phyloP scores from a whole-genome alignment of 116 monocot genomes.

The Posidonia oceanica region DNA sequence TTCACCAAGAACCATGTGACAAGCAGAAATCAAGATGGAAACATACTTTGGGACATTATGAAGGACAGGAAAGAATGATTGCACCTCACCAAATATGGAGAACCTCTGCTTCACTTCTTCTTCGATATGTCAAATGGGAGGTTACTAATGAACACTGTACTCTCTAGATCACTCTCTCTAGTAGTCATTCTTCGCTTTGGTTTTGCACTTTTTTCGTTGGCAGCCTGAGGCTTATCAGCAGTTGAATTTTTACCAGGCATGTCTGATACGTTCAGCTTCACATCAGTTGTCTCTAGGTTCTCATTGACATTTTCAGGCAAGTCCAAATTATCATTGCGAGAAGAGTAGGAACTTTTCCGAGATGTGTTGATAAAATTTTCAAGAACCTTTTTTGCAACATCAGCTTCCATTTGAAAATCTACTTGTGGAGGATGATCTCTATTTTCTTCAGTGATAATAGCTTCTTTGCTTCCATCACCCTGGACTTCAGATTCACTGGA shows the following conservation, averaged over 20 bases:
- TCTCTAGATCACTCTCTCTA: constrained; percentile 8
- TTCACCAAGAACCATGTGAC: no score
- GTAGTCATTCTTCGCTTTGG: neutral
- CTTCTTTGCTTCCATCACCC: constrained; percentile 1
- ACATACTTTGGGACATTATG: no score
- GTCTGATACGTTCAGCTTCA: constrained; percentile 11
- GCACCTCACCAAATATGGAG: no score
- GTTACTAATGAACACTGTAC: constrained; percentile 53
- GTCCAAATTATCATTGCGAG: no score
- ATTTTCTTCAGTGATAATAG: constrained; percentile 18
- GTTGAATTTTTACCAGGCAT: neutral
- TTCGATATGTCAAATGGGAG: constrained; percentile 75
- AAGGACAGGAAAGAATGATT: no score
- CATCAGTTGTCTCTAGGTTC: neutral
- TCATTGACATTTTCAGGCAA: constrained; percentile 14
- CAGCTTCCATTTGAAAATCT: no score
- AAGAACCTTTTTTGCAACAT: no score
- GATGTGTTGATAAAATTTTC: no score
- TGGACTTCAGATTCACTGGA: constrained; percentile 6
- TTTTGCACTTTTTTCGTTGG: neutral
- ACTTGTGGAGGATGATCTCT: constrained; percentile 12
- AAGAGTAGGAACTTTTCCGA: no score
- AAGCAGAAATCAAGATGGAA: no score
- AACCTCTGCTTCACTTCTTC: no score
- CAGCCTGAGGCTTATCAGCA: neutral